Conservation (phyloP, 441 rosid genomes). For the Arabidopsis lyrata region DNA sequence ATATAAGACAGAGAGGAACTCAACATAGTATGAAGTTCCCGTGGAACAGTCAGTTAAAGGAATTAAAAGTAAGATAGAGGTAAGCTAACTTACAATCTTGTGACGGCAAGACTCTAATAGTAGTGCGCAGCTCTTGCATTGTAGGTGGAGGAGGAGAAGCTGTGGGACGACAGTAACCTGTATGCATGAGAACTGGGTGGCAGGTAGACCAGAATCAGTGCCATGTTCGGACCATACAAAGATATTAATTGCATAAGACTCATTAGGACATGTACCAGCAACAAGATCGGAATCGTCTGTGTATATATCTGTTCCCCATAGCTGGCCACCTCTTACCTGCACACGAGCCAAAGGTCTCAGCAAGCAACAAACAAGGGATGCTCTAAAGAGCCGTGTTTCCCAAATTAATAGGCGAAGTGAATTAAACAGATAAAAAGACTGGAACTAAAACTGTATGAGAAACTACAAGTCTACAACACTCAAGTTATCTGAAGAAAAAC, state of each 20-base stretch:
- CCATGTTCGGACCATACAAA: conserved; percentile 31
- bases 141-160: conserved; percentile 98
- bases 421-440: conserved; percentile 5
- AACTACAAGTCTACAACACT: not conserved
- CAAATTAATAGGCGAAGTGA: not conserved
- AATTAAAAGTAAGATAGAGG: not conserved
- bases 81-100: conserved; percentile 79
- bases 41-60: conserved; percentile 2
- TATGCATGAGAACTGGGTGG: conserved; percentile 96
- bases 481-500: conserved; percentile 15
- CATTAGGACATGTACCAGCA: conserved; percentile 70
- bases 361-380: conserved; percentile 17
- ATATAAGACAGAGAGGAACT: conserved; percentile 1
- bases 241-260: conserved; percentile 27
- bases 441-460: conserved; percentile 28
- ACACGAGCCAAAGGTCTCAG: conserved; percentile 34
- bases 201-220: conserved; percentile 47
- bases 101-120: conserved; percentile 86
- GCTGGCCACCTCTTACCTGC: conserved; percentile 98
- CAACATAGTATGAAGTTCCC: conserved; percentile 11
- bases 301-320: conserved; percentile 99
- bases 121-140: conserved; percentile 82
- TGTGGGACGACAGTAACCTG: conserved; percentile 99
- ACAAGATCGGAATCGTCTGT: too few species aligned
- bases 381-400: conserved; percentile 34